Evolutionary conservation across 75 land plant genomes (phyloP), one percentile per base, ranked within the genome.

Genomic region (Pinus taeda): DNA sequence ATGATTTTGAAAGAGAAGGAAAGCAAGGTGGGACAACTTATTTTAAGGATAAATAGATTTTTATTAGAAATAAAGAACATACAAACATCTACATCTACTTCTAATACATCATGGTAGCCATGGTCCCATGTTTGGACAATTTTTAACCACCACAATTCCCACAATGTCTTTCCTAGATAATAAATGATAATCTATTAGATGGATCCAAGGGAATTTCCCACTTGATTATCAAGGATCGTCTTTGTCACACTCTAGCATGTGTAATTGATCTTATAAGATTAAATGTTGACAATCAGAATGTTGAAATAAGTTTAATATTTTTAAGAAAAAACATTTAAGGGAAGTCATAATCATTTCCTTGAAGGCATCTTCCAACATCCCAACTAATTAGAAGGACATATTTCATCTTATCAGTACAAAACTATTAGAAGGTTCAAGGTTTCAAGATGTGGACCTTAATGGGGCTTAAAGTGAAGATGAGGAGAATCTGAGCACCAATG

Each of bases 71-170:
- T 18, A 18, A 11, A 39, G 53, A 69, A 45, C 71, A 69, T n/a
- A 42, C 71, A 69, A 53, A 42, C 71, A 42, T 87, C 88, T 39
- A 30, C 87, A 58, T 93, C 95, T 59, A 37, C 93, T 9, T 93
- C 91, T 82, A 93, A 93, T 73, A 93, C 93, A 74, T 91, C 95
- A 22, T 93, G 95, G 93, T 91, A 0, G 96, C 93, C 53, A 85
- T 84, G 87, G 84, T 90, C 65, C 92, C 92, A 72, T 85, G 90
- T 64, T 78, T 73, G 39, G 60, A 80, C 60, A 83, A 78, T 21
- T 74, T 81, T 1, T 26, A 79, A 12, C 57, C 57, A 6, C 93
- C 96, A 59, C 81, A 84, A 62, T 93, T 93, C 66, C 96, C 96
- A 42, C 30, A 82, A 62, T 85, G 85, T 18, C 42, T 93, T 58